Evolutionary conservation across 176 grass and related monocot species (phyloP), one percentile per base, ranked within the genome.

Genomic region (Guadua angustifolia): DNA sequence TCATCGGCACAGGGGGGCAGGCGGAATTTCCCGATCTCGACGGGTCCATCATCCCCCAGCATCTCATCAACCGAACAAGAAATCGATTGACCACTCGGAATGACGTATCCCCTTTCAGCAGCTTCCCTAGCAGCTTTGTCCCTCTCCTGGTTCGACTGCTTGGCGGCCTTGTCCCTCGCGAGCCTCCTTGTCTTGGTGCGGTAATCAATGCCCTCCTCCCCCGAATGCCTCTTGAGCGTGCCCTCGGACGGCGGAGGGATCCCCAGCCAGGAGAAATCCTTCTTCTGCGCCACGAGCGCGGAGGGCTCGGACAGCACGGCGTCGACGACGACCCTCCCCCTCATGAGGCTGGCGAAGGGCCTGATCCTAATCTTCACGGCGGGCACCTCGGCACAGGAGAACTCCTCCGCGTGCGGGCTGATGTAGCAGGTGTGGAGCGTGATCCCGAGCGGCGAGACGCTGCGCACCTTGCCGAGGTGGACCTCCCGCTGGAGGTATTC

Each of bases 241-340:
- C 55, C 73, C 83, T 89, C 91, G 16, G 93, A 89, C 19, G 92
- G 87, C 8, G 80, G 0, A 36, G 96, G 96, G 50, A 95, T 92
- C 44, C 96, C 96, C 13, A 99, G 79, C 96, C 96, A 99, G 0
- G 96, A 99, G 87, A 95, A 99, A 76, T 99, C 93, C 79, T 90
- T 94, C 66, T 51, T 94, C 77, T 99, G 96, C 22, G 96, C 89
- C 42, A 99, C 93, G 49, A 95, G 71, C 29, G 65, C 83, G 21
- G 91, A 92, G 64, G 96, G 96, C 65, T 90, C 89, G 57, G 89
- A 94, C 43, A 95, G 79, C 75, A 95, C 71, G 17, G 96, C 96
- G 84, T 99, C 94, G 25, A 99, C 66, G 77, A 99, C 93, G 83
- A 99, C 86, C 77, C 62, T 94, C 45, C 96, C 96, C 15, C 88